Conservation (phyloP, 2,329 filamentous ascomycete species). For the Trichophyton schoenleinii region DNA sequence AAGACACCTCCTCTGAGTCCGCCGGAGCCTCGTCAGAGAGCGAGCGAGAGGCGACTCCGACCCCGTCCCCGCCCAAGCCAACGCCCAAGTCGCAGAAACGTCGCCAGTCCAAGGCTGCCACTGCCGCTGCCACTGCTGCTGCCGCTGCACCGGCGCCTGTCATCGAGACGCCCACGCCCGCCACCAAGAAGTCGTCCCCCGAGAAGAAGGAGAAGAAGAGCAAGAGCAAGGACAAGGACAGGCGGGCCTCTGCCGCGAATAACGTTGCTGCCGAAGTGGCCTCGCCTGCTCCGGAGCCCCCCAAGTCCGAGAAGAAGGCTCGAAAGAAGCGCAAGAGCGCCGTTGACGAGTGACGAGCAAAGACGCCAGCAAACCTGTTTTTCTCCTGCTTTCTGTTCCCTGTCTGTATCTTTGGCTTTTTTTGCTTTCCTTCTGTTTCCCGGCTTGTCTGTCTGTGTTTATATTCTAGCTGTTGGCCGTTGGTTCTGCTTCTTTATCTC, state of each 20-base stretch:
- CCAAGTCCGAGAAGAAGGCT: constrained; percentile 22
- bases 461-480: too few species aligned
- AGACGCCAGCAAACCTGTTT: not conserved
- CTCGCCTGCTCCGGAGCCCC: constrained; percentile 23
- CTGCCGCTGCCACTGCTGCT: constrained; percentile 5
- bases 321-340: constrained; percentile 32
- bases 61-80: constrained; percentile 29
- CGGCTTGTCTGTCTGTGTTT: too few species aligned
- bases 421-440: too few species aligned
- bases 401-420: not conserved
- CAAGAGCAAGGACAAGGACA: constrained; percentile 23
- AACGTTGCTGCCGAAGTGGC: not conserved
- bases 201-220: constrained; percentile 24
- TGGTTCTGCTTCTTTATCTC: too few species aligned
- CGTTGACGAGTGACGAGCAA: constrained; percentile 5
- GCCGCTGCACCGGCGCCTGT: constrained; percentile 19
- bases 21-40: constrained; percentile 22
- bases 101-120: constrained; percentile 25
- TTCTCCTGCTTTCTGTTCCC: not conserved
- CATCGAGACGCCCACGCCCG: constrained; percentile 14
- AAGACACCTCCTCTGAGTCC: constrained; percentile 22
- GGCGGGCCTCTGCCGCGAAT: not conserved
- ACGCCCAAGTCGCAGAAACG: constrained; percentile 33
- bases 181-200: constrained; percentile 27
- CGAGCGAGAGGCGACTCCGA: constrained; percentile 21